Percentiles rank a stretch among this genome's conserved stretches.
These are phyloP conservation scores for Amorphotheca resinae DNA, from an alignment of 495 filamentous ascomycete genomes.

Conservation along the genomic window DNA sequence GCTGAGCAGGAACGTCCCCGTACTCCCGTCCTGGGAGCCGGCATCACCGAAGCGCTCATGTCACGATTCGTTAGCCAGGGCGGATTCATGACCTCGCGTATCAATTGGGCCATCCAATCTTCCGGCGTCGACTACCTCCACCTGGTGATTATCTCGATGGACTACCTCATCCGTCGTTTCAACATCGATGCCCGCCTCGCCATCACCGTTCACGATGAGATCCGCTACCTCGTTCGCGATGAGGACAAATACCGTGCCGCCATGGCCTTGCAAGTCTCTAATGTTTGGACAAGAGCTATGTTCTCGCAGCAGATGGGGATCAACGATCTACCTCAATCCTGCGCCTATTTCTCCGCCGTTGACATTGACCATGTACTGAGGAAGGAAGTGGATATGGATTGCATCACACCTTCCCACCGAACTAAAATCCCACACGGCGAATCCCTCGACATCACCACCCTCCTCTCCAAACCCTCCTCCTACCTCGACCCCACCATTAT, in stretches of 20 bases:
- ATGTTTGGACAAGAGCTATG: constrained; percentile 94
- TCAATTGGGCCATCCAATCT: constrained; percentile 99
- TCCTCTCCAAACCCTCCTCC: constrained; percentile 54
- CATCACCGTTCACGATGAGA: constrained; percentile 96
- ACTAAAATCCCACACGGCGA: constrained; percentile 73
- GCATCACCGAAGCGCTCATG: constrained; percentile 93
- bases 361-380: constrained; percentile 89
- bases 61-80: constrained; percentile 75
- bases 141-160: constrained; percentile 86
- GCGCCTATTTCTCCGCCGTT: constrained; percentile 89
- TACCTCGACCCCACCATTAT: constrained; percentile 50
- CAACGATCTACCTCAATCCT: constrained; percentile 82
- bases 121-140: constrained; percentile 97
- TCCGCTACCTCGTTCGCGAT: constrained; percentile 79
- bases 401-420: constrained; percentile 78
- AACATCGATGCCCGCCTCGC: constrained; percentile 73
- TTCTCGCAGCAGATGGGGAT: constrained; percentile 96
- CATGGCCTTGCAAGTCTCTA: constrained; percentile 86
- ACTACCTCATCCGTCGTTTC: constrained; percentile 79
- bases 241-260: constrained; percentile 79
- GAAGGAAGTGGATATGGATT: constrained; percentile 97
- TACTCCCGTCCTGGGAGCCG: constrained; percentile 88
- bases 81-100: constrained; percentile 86
- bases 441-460: constrained; percentile 60
- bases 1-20: constrained; percentile 85